A percentile compares a stretch with the other conserved stretches of the same genome.
Evolutionary conservation across 2,329 filamentous ascomycete species (phyloP).

Genomic region (Ascosphaera aggregata): DNA sequence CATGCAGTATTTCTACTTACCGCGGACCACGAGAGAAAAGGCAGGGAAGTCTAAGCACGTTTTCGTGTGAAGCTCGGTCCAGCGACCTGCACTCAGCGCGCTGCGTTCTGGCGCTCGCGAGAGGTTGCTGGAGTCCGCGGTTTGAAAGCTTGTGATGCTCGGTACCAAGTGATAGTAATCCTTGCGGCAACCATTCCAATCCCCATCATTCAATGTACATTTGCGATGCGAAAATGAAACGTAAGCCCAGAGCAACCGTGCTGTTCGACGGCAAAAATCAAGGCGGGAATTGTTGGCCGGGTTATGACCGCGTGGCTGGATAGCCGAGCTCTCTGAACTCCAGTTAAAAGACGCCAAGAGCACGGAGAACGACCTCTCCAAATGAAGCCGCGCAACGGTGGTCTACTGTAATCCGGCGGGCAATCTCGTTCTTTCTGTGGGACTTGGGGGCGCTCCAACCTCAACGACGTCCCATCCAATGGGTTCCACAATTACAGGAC

Average conservation of each 20-base stretch:
- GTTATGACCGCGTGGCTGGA: too few relatives aligned
- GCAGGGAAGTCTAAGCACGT: neutral
- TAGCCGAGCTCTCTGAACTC: too few relatives aligned
- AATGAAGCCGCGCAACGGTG: neutral
- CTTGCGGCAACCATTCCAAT: too few relatives aligned
- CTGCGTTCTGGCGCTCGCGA: neutral
- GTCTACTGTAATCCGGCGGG: neutral
- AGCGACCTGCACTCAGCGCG: neutral
- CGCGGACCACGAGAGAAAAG: neutral
- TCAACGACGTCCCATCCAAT: neutral
- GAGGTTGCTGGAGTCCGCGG: neutral
- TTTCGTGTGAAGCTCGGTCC: neutral
- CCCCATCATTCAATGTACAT: too few relatives aligned
- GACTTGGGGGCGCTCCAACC: neutral
- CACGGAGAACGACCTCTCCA: neutral
- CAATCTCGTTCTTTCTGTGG: neutral
- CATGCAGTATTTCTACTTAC: neutral
- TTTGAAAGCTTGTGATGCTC: neutral
- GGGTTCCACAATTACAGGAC: neutral
- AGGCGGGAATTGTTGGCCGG: too few relatives aligned
- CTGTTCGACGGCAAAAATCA: too few relatives aligned
- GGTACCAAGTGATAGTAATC: too few relatives aligned
- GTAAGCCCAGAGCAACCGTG: too few relatives aligned
- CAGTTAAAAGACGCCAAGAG: neutral
- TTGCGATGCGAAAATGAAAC: too few relatives aligned